Base-by-base conservation (phyloP, 352 stramenopile species). In the Phytophthora sojae region DNA sequence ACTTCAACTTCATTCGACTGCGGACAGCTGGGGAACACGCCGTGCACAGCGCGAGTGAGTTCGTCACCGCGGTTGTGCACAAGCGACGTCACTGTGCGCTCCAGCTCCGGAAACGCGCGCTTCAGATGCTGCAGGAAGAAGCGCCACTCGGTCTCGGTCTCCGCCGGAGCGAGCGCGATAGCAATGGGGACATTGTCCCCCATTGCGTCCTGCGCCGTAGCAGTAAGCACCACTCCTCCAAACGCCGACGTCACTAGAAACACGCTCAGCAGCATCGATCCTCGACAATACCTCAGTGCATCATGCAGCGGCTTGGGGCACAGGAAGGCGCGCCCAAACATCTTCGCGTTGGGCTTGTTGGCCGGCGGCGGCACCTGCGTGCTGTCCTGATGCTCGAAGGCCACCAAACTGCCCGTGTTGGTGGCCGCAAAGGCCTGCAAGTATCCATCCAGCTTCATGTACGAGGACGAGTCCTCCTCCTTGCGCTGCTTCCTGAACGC, bases 131-230 rank as follows among this genome's bases (percentile, higher is more conserved):
- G 68, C 51, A 94, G 39, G 56, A 94, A 94, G 59, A 92, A 94
- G 0, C 59, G 50, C 87, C 87, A 94, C 25, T 88, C 83, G 0
- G 72, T 63, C 37, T 92, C 83, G 26, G 65, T 85, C 56, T 94
- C 87, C 7, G 57, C 63, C 2, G 82, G 66, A 8, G 76, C 85
- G 39, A 94, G 79, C 3, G 69, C 83, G 42, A 94, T 75, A 0
- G 87, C 87, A 37, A 94, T 70, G 7, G 87, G 85, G 3, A 94
- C 75, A 64, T 92, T 90, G 50, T 94, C 85, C 0, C 87, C 85
- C 85, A 94, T 90, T 0, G 85, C 83, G 32, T 94, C 87, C 61
- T 94, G 85, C 15, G 82, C 81, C 4, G 84, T 93, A 12, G 80
- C 85, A 6, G 82, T 88, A 64, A 94, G 85, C 44, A 94, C 82